Evolutionary conservation across 331 rosid species (phyloP).

Genomic region (Rosa hybrid): DNA sequence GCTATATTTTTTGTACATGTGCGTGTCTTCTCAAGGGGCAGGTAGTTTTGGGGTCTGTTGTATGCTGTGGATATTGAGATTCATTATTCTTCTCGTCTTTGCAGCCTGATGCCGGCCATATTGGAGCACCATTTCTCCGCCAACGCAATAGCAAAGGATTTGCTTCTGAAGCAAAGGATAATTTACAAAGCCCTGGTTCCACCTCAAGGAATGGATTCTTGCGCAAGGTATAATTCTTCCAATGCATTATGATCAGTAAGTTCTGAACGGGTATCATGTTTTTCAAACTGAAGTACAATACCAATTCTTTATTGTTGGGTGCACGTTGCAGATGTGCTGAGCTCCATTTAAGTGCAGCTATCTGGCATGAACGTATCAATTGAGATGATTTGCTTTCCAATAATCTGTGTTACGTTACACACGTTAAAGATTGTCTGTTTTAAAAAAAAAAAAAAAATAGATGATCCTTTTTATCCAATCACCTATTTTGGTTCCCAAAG

Average conservation of each 20-base stretch:
- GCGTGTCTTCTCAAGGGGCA: neutral
- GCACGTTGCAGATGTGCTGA: neutral
- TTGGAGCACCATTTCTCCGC: slow-evolving; percentile 41
- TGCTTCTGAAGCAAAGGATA: slow-evolving; percentile 54
- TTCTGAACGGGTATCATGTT: neutral
- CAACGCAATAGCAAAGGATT: slow-evolving; percentile 41
- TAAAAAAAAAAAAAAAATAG: neutral
- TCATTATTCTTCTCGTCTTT: slow-evolving; percentile 27
- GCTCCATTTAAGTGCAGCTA: neutral
- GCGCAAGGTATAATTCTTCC: slow-evolving; percentile 56
- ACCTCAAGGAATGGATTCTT: slow-evolving; percentile 52
- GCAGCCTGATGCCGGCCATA: slow-evolving; percentile 62
- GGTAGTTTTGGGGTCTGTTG: neutral
- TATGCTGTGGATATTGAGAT: slow-evolving; percentile 11
- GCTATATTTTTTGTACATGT: neutral
- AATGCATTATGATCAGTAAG: neutral
- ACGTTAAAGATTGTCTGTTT: neutral
- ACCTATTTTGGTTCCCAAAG: slow-evolving; percentile 9
- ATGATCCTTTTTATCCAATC: neutral
- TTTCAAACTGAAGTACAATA: neutral
- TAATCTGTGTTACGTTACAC: neutral
- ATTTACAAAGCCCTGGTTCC: slow-evolving; percentile 55
- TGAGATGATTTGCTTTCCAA: neutral
- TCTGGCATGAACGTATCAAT: neutral
- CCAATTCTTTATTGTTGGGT: neutral